Conservation (phyloP, 2,329 filamentous ascomycete species). For the Colletotrichum tamarilloi region DNA sequence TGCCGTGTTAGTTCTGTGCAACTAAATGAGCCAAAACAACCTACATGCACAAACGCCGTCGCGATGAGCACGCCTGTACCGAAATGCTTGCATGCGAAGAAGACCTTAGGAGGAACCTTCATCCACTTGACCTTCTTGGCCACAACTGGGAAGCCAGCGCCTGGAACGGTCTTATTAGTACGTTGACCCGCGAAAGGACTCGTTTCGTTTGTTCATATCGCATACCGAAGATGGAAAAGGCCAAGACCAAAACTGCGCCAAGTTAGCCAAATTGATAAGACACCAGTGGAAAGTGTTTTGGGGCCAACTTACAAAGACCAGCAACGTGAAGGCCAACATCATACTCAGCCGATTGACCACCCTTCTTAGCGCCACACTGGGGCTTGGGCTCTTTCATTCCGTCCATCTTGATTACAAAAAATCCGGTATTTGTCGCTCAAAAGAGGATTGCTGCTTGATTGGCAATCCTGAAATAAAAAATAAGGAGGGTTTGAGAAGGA, state of each 20-base stretch:
- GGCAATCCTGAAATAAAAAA: slow-evolving; percentile 28
- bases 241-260: slow-evolving; percentile 51
- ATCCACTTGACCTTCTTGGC: slow-evolving; percentile 68
- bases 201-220: slow-evolving; percentile 5
- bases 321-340: slow-evolving; percentile 54
- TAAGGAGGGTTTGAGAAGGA: slow-evolving; percentile 36
- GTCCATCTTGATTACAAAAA: slow-evolving; percentile 40
- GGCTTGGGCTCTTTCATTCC: slow-evolving; percentile 48
- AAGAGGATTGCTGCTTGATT: slow-evolving; percentile 29
- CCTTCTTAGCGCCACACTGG: slow-evolving; percentile 49
- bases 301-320: slow-evolving; percentile 52
- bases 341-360: slow-evolving; percentile 47
- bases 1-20: background rate
- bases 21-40: slow-evolving; percentile 36
- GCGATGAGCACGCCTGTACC: slow-evolving; percentile 79
- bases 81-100: slow-evolving; percentile 74
- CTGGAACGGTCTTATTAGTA: slow-evolving; percentile 40
- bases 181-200: background rate
- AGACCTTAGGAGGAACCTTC: slow-evolving; percentile 66
- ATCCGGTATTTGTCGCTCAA: slow-evolving; percentile 9
- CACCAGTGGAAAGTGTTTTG: background rate
- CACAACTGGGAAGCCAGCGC: slow-evolving; percentile 63
- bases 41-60: slow-evolving; percentile 77
- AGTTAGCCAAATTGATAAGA: slow-evolving; percentile 25
- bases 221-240: slow-evolving; percentile 51